A percentile compares a stretch with the other conserved stretches of the same genome.
phyloP scores from a whole-genome alignment of 768 basidiomycete species.

The Termitomyces sp. region DNA sequence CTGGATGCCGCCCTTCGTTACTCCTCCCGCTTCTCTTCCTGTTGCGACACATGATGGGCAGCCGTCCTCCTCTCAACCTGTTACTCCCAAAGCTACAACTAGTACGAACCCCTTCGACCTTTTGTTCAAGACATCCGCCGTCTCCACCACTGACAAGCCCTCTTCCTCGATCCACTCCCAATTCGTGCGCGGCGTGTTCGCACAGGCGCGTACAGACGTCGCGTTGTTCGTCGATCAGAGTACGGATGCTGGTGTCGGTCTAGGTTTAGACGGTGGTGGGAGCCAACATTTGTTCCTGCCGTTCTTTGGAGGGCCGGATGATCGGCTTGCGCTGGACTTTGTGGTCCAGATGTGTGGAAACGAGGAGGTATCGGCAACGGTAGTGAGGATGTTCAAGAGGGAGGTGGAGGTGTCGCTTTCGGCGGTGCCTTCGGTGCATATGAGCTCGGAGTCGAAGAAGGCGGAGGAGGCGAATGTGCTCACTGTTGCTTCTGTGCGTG shows the following conservation, averaged over 20 bases:
- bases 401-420: conserved; percentile 23
- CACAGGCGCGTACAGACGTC: conserved; percentile 66
- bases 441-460: conserved; percentile 16
- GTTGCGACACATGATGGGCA: neutral
- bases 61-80: conserved; percentile 5
- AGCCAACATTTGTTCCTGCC: conserved; percentile 74
- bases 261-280: conserved; percentile 17
- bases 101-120: conserved; percentile 67
- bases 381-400: conserved; percentile 57
- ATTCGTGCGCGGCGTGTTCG: conserved; percentile 80
- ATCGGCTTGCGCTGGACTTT: conserved; percentile 80
- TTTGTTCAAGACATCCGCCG: conserved; percentile 36
- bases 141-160: conserved; percentile 27
- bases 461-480: conserved; percentile 32
- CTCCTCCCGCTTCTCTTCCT: neutral
- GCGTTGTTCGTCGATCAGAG: conserved; percentile 78
- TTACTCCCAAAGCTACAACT: conserved; percentile 12
- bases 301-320: conserved; percentile 94
- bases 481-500: conserved; percentile 45
- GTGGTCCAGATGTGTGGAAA: conserved; percentile 80
- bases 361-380: conserved; percentile 63
- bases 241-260: conserved; percentile 13
- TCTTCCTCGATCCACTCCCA: conserved; percentile 65
- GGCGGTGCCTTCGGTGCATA: conserved; percentile 22
- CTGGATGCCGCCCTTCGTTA: conserved; percentile 52